These are phyloP conservation scores for Clitoria ternatea DNA, from an alignment of 306 rosid genomes.

Conservation along the genomic window DNA sequence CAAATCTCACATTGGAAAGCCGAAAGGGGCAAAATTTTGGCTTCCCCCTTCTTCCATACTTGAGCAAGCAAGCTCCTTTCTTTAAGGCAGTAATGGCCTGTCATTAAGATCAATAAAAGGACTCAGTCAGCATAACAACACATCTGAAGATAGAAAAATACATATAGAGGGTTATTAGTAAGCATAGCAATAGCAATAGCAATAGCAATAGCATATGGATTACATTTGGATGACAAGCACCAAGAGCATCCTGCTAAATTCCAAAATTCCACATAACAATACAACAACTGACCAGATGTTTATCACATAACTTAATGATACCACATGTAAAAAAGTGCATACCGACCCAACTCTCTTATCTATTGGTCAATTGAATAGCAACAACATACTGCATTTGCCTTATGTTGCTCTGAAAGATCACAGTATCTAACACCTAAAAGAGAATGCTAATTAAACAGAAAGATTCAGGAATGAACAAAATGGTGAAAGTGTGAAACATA, in stretches of 20 bases:
- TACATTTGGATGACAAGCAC: conserved; percentile 3
- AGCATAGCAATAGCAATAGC: not conserved
- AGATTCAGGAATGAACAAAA: not conserved
- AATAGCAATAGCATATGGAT: conserved; percentile 5
- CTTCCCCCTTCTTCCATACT: conserved; percentile 98
- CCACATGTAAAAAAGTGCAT: not conserved
- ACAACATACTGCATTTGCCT: not conserved
- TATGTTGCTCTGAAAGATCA: not conserved
- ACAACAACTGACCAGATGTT: conserved; percentile 2
- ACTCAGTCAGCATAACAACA: conserved; percentile 25
- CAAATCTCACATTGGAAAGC: conserved; percentile 84
- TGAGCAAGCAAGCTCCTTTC: conserved; percentile 94
- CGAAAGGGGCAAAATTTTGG: conserved; percentile 97
- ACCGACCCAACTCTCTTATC: conserved; percentile 15
- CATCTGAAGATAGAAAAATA: conserved; percentile 8
- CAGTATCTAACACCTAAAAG: not conserved
- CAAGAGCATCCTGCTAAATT: conserved; percentile 5
- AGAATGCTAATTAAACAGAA: not conserved
- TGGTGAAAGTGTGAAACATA: conserved; percentile 19
- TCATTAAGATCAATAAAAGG: conserved; percentile 32
- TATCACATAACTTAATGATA: not conserved
- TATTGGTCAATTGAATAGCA: not conserved
- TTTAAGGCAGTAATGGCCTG: conserved; percentile 98
- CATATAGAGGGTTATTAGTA: too few relatives aligned
- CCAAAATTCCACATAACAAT: not conserved